Evolutionary conservation across 345 rosid genomes (phyloP).

Genomic region (Isatis tinctoria): DNA sequence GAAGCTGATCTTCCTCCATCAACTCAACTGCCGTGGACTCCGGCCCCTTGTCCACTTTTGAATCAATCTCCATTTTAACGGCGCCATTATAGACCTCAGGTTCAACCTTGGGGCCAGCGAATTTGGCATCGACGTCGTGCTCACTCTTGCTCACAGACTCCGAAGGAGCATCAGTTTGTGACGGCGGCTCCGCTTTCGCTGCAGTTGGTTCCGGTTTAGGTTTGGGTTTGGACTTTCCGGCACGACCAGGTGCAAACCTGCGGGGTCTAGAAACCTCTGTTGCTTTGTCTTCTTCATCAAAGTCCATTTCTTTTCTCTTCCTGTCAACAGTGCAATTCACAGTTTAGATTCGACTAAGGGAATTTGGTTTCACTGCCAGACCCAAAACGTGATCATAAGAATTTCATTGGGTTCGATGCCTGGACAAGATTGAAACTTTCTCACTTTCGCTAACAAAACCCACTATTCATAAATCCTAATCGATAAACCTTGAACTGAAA

Average conservation of each 20-base stretch:
- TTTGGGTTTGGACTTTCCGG: slow-evolving; percentile 34
- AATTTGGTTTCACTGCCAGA: neutral
- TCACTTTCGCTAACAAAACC: neutral
- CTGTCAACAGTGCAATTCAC: slow-evolving; percentile 1
- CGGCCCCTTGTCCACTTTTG: slow-evolving; percentile 27
- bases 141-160: slow-evolving; percentile 27
- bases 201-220: slow-evolving; percentile 33
- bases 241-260: slow-evolving; percentile 54
- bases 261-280: slow-evolving; percentile 44
- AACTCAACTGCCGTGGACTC: slow-evolving; percentile 30
- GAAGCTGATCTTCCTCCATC: slow-evolving; percentile 33
- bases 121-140: slow-evolving; percentile 36
- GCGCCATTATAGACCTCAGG: slow-evolving; percentile 28
- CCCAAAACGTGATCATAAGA: neutral
- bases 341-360: neutral
- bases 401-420: neutral
- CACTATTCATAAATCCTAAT: neutral
- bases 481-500: neutral
- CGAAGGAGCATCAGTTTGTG: neutral
- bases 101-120: slow-evolving; percentile 31
- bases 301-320: slow-evolving; percentile 44
- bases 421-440: neutral
- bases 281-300: slow-evolving; percentile 54
- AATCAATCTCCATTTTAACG: slow-evolving; percentile 55
- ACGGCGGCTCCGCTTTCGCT: slow-evolving; percentile 8